phyloP scores from a whole-genome alignment of 1,139 yeast species.

The Magnusiomyces sp. region DNA sequence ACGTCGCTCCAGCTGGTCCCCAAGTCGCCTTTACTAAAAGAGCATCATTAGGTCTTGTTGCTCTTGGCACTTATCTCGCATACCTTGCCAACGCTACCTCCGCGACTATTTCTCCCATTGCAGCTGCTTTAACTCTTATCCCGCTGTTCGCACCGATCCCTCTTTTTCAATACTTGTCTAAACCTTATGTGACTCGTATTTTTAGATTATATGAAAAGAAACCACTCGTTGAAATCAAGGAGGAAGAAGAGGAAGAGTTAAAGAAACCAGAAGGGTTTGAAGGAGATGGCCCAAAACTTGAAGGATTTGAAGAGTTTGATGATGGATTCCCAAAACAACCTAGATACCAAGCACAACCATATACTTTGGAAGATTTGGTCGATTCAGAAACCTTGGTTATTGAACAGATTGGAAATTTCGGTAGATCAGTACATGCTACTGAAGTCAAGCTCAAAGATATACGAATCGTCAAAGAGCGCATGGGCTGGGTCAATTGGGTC shows the following conservation, averaged over 20 bases:
- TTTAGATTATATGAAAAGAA: constrained; percentile 46
- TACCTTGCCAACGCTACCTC: constrained; percentile 25
- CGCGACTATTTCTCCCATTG: constrained; percentile 7
- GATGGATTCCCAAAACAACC: constrained; percentile 24
- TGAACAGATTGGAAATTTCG: constrained; percentile 60
- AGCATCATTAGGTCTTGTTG: constrained; percentile 29
- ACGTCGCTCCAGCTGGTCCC: constrained; percentile 29
- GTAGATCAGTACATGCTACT: constrained; percentile 57
- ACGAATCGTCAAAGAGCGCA: constrained; percentile 33
- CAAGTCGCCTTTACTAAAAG: constrained; percentile 33
- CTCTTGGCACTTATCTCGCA: constrained; percentile 28
- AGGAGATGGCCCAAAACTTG: too few relatives aligned
- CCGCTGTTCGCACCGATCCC: constrained; percentile 55
- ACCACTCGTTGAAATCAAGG: constrained; percentile 1
- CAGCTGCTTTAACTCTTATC: constrained; percentile 40
- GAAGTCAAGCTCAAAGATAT: constrained; percentile 46
- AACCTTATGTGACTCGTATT: constrained; percentile 63
- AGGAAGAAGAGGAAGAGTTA: constrained; percentile 1
- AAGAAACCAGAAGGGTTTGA: background rate
- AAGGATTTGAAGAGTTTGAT: background rate
- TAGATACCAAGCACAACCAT: constrained; percentile 43
- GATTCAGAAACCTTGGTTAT: constrained; percentile 57
- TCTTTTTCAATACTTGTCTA: constrained; percentile 44
- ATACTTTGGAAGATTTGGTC: constrained; percentile 49
- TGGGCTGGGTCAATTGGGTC: constrained; percentile 59